Conservation (phyloP, 176 grass and related monocot genomes). For the Elaeis guineensis region DNA sequence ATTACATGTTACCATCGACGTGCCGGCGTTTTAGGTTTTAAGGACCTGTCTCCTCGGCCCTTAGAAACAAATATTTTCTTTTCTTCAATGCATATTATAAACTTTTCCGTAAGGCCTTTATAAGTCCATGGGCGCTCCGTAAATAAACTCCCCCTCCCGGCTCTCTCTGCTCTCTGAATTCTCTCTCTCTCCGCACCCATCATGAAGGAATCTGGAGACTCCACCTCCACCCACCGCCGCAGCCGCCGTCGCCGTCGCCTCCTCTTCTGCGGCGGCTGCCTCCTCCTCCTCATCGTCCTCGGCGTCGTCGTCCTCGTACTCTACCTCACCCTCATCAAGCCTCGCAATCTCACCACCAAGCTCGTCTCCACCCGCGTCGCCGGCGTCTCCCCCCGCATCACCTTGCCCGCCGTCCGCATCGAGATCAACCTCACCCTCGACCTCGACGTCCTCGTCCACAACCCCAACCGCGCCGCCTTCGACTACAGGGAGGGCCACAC, state of each 20-base stretch:
- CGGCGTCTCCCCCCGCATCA: slow-evolving; percentile 31
- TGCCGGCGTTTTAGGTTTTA: no score
- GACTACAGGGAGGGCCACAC: slow-evolving; percentile 23
- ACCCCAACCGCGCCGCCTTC: slow-evolving; percentile 73
- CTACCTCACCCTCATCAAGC: slow-evolving; percentile 37
- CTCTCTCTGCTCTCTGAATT: neutral
- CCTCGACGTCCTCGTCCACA: slow-evolving; percentile 48
- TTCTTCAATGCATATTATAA: no score
- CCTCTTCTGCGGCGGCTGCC: slow-evolving; percentile 20
- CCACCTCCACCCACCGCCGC: neutral
- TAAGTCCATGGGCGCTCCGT: no score
- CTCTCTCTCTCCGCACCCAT: neutral
- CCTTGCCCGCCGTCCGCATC: slow-evolving; percentile 22
- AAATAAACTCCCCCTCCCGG: no score
- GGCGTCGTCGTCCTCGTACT: slow-evolving; percentile 31
- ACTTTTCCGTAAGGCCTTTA: no score
- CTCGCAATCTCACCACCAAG: slow-evolving; percentile 39
- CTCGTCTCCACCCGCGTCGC: slow-evolving; percentile 36
- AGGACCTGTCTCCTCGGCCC: no score
- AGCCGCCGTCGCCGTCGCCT: slow-evolving; percentile 14
- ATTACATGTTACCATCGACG: no score
- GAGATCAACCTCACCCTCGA: slow-evolving; percentile 60
- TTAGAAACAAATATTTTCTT: no score
- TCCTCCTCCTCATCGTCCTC: slow-evolving; percentile 35
- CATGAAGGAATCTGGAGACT: slow-evolving; percentile 27